Conservation (phyloP, 2,329 filamentous ascomycete genomes). For the Gyromitra esculenta region DNA sequence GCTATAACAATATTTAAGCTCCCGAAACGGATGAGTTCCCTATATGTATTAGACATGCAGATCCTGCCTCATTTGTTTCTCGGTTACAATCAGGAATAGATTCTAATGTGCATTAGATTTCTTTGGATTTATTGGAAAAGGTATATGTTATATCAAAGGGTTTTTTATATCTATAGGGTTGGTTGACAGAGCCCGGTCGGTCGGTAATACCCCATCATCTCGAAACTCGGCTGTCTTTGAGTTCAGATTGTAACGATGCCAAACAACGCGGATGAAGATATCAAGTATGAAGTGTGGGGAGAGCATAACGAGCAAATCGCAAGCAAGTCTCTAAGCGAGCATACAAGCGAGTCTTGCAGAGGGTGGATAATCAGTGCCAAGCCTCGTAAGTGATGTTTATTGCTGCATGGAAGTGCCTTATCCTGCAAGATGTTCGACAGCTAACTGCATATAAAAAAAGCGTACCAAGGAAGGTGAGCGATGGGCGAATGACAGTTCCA, state of each 20-base stretch:
- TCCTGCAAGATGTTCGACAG: not conserved
- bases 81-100: not conserved
- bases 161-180: not conserved
- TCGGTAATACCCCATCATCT: not conserved
- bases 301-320: not conserved
- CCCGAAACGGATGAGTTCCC: conserved; percentile 11
- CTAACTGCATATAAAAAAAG: not conserved
- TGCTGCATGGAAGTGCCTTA: not conserved
- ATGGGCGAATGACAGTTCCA: not conserved
- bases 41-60: conserved; percentile 25
- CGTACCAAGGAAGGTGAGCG: not conserved
- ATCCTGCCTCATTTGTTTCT: not conserved
- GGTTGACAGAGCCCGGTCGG: not conserved
- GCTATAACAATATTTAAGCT: conserved; percentile 14
- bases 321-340: not conserved
- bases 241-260: not conserved
- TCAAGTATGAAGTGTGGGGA: not conserved
- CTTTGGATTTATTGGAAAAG: not conserved
- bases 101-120: not conserved
- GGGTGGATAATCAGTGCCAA: not conserved
- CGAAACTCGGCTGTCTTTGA: conserved; percentile 9
- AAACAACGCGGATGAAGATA: not conserved
- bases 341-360: not conserved
- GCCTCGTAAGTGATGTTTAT: not conserved
- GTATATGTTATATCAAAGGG: not conserved